Conservation (phyloP, 352 stramenopile genomes). For the Aphanomyces astaci region DNA sequence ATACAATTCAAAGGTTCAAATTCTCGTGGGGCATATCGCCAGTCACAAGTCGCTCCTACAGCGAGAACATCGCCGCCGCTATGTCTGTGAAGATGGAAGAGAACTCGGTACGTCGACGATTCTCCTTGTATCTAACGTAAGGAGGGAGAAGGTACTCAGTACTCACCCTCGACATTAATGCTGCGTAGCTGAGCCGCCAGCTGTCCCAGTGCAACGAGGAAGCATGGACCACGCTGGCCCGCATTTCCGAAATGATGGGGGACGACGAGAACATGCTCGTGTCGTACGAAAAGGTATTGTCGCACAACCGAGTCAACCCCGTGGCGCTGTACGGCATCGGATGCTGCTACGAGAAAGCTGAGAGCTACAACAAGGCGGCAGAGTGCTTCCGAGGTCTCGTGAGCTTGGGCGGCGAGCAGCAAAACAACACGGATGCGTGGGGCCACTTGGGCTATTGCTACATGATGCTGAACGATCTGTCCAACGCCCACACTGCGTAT, state of each 20-base stretch:
- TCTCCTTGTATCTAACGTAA: background rate
- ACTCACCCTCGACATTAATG: background rate
- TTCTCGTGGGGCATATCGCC: slow-evolving; percentile 3
- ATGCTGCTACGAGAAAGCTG: slow-evolving; percentile 81
- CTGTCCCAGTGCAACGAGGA: slow-evolving; percentile 75
- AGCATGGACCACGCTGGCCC: slow-evolving; percentile 69
- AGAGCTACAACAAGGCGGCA: slow-evolving; percentile 82
- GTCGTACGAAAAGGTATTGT: slow-evolving; percentile 82
- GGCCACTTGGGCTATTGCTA: slow-evolving; percentile 81
- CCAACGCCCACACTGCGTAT: slow-evolving; percentile 77
- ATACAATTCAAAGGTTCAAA: slow-evolving; percentile 24
- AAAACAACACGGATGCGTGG: slow-evolving; percentile 81
- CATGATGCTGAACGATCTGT: slow-evolving; percentile 86
- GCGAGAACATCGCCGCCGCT: background rate
- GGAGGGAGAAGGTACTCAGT: background rate
- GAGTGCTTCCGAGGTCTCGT: slow-evolving; percentile 81
- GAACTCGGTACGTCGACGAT: slow-evolving; percentile 27
- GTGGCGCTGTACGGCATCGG: slow-evolving; percentile 75
- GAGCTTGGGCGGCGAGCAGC: slow-evolving; percentile 44
- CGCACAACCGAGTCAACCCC: slow-evolving; percentile 79
- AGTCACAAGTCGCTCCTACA: slow-evolving; percentile 7
- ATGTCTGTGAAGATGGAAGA: slow-evolving; percentile 83
- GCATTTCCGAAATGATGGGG: slow-evolving; percentile 86
- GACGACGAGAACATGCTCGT: slow-evolving; percentile 85
- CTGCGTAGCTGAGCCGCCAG: slow-evolving; percentile 35